Evolutionary conservation across 2,329 filamentous ascomycete species (phyloP).

Genomic region (Mollisiaceae sp.): DNA sequence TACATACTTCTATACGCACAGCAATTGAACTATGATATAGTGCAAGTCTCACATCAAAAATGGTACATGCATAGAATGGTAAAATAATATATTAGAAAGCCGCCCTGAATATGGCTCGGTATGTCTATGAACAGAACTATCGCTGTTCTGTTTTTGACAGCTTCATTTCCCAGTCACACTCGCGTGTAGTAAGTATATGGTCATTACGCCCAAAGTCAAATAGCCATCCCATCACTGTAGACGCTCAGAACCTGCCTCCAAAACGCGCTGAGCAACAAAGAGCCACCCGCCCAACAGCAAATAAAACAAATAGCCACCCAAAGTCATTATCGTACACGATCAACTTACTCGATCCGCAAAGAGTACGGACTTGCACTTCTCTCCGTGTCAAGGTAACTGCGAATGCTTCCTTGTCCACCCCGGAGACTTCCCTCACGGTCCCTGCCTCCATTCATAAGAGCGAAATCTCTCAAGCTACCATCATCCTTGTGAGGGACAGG

Average conservation of each 20-base stretch:
- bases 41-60: no score
- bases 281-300: neutral
- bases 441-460: constrained; percentile 26
- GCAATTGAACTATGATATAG: no score
- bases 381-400: constrained; percentile 26
- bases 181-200: neutral
- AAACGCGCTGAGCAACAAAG: constrained; percentile 9
- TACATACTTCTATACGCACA: neutral
- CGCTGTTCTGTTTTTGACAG: neutral
- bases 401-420: constrained; percentile 21
- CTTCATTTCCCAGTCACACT: neutral
- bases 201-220: constrained; percentile 3
- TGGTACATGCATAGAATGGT: no score
- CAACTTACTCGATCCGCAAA: constrained; percentile 27
- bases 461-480: constrained; percentile 37
- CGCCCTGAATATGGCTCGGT: neutral
- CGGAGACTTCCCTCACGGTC: constrained; percentile 22
- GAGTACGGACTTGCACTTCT: constrained; percentile 35
- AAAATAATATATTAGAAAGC: constrained; percentile 1
- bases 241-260: neutral
- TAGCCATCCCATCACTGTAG: constrained; percentile 1
- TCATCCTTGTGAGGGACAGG: constrained; percentile 26
- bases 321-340: neutral
- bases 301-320: neutral
- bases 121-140: neutral